Conservation (phyloP, 345 rosid species). For the Populus ilicifolia region DNA sequence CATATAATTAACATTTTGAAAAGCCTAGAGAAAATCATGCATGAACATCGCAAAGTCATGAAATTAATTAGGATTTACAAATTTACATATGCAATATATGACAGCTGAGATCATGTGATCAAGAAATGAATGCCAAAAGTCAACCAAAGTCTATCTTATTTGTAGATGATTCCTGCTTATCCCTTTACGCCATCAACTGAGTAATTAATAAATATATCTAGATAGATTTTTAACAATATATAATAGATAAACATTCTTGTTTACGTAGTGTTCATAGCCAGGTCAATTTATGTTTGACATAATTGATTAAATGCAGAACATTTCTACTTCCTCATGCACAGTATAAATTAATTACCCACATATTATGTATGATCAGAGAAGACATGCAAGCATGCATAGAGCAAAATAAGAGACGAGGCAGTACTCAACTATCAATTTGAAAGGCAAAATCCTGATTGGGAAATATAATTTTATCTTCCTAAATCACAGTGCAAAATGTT, state of each 20-base stretch:
- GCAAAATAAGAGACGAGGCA: no score
- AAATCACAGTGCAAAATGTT: no score
- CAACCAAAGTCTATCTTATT: background rate
- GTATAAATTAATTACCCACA: no score
- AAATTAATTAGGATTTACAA: background rate
- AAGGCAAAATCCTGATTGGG: no score
- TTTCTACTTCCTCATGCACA: no score
- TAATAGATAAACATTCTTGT: no score
- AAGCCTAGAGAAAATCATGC: conserved; percentile 24
- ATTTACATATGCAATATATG: background rate
- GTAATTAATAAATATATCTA: background rate
- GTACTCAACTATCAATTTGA: no score
- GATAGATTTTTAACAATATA: background rate
- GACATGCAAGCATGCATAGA: no score
- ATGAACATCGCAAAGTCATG: conserved; percentile 18
- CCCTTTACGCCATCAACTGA: background rate
- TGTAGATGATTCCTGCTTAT: background rate
- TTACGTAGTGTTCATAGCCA: background rate
- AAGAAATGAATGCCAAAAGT: background rate
- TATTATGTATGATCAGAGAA: no score
- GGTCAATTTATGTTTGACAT: no score
- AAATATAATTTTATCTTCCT: no score
- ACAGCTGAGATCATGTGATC: conserved; percentile 34
- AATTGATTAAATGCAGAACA: no score
- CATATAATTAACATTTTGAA: background rate